Conservation (phyloP, 345 rosid species). For the Camelina hispida region DNA sequence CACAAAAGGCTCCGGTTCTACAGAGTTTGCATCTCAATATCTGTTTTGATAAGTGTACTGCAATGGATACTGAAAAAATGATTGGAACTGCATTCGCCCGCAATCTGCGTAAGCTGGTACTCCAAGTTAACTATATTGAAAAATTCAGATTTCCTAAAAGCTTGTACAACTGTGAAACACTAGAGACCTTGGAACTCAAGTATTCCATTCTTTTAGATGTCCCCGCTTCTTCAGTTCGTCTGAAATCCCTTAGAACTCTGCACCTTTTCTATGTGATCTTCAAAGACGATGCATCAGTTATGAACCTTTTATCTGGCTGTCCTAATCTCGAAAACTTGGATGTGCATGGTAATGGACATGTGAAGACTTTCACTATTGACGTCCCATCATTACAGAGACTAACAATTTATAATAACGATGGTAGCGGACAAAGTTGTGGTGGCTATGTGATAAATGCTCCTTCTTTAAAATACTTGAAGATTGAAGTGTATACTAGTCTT, state of each 20-base stretch:
- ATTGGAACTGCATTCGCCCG: no score
- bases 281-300: neutral
- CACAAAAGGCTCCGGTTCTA: no score
- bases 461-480: conserved; percentile 7
- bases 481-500: neutral
- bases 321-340: neutral
- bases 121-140: no score
- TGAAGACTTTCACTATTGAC: neutral
- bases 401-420: neutral
- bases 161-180: neutral
- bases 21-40: no score
- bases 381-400: conserved; percentile 14
- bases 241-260: neutral
- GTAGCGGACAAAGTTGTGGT: neutral
- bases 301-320: neutral
- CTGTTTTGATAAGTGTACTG: no score
- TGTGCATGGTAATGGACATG: neutral
- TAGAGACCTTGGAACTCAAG: neutral
- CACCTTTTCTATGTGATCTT: neutral
- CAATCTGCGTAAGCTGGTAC: no score
- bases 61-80: no score
- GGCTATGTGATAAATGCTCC: conserved; percentile 17
- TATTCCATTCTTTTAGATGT: neutral
- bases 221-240: neutral
- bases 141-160: no score